Evolutionary conservation across 2,329 filamentous ascomycete genomes (phyloP), one percentile per base, ranked within the genome.

Genomic region (Xylariaceae sp.): DNA sequence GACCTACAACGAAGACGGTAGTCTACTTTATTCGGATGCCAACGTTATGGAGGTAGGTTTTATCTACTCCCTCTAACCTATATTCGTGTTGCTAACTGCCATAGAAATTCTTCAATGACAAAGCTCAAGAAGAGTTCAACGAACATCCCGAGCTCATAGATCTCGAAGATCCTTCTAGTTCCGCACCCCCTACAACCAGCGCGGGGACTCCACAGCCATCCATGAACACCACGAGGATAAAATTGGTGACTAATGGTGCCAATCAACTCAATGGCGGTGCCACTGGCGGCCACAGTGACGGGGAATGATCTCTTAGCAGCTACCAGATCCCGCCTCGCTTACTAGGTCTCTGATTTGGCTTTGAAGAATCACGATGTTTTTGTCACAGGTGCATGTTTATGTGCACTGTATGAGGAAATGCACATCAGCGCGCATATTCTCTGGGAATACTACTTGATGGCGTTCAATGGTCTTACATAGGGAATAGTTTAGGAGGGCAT

Each of bases 1-100:
- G 73, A 95, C 90, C 2, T 99, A 96, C 80, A 99, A 99, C 70
- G 96, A 99, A 75, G 95, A 98, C 71, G 90, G 89, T 56, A 97
- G 93, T 74, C 80, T 96, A 67, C 83, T 99, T 51, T 98, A 93
- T 77, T 85, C 91, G 69, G 95, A 99, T 79, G 94, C 94, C 46
- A 93, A 93, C 74, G 82, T 89, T 52, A 97, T 99, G 75, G 91
- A 96, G 83, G 92, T 96, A 79, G 79, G 87, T 77, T 37, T 54
- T 41, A 36, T 34, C 4, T 9, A 34, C 33, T 28, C 3, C 4
- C 17, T 44, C 41, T 16, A 24, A n/a, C 16, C 11, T 16, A 6
- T 7, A 17, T 4, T 16, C 12, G 49, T 33, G 54, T 74, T 80
- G 71, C 82, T 74, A 55, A 55, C 28, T 9, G 16, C 3, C 11